Evolutionary conservation across 345 rosid genomes (phyloP).

Genomic region (Diplotaxis tenuifolia): DNA sequence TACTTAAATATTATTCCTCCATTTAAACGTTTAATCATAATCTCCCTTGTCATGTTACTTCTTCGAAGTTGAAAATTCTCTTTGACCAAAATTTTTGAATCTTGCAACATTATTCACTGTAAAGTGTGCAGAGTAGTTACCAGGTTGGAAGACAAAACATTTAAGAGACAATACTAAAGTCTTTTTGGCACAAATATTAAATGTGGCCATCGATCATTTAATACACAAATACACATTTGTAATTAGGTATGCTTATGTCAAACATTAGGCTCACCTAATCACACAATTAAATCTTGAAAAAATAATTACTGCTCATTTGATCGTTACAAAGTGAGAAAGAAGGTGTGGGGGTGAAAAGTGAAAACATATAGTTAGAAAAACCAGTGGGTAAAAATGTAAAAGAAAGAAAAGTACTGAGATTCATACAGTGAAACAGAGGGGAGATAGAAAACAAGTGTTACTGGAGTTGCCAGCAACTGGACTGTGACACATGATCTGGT

Average conservation of each 20-base stretch:
- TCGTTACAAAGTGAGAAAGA: neutral
- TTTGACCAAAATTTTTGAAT: conserved; percentile 30
- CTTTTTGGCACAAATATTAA: conserved; percentile 27
- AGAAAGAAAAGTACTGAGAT: neutral
- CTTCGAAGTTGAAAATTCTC: conserved; percentile 15
- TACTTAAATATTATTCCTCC: conserved; percentile 9
- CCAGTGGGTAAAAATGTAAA: conserved; percentile 5
- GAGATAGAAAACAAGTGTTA: conserved; percentile 36
- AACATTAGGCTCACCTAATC: conserved; percentile 13
- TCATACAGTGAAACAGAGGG: neutral
- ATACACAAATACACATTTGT: conserved; percentile 21
- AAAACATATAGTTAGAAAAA: conserved; percentile 18
- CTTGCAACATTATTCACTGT: conserved; percentile 17
- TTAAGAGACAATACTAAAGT: conserved; percentile 15
- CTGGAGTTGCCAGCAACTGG: conserved; percentile 42
- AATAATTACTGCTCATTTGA: neutral
- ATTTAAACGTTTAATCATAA: neutral
- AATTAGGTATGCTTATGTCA: neutral
- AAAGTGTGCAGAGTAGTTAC: conserved; percentile 36
- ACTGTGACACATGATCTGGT: conserved; percentile 61
- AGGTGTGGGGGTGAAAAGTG: conserved; percentile 3
- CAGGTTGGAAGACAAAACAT: conserved; percentile 30
- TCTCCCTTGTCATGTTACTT: conserved; percentile 11
- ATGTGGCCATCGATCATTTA: conserved; percentile 21
- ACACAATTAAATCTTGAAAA: neutral